These are phyloP conservation scores for Coccomyxa sp. DNA, from an alignment of 139 green algal genomes.

Conservation along the genomic window DNA sequence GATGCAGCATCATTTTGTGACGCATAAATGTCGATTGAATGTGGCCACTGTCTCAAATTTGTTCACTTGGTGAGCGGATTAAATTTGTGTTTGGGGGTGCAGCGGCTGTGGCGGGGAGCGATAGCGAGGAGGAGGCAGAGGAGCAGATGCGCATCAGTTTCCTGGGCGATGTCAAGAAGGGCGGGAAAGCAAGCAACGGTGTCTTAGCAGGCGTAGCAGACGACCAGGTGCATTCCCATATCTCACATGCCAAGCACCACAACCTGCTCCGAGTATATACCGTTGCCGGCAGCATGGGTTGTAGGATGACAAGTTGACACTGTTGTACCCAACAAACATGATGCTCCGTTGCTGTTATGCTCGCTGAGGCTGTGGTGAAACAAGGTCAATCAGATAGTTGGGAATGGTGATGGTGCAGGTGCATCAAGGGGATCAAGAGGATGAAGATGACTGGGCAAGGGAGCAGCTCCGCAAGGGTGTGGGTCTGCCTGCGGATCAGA, in stretches of 20 bases:
- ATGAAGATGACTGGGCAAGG: slow-evolving; percentile 49
- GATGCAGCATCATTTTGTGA: no score
- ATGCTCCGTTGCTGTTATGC: no score
- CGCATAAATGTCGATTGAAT: no score
- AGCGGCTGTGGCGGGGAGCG: slow-evolving; percentile 12
- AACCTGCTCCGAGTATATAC: no score
- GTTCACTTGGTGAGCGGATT: no score
- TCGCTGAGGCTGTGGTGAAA: no score
- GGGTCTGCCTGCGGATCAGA: not conserved
- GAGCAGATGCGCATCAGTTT: slow-evolving; percentile 59
- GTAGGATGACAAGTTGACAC: no score
- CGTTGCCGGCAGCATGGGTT: no score
- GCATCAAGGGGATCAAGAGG: slow-evolving; percentile 47
- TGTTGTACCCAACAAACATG: no score
- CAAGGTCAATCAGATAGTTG: no score
- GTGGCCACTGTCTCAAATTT: no score
- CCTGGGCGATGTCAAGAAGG: slow-evolving; percentile 19
- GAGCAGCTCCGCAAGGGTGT: slow-evolving; percentile 69
- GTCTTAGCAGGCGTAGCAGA: slow-evolving; percentile 14
- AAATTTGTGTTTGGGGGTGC: not conserved
- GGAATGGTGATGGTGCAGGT: not conserved
- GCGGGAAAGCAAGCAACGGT: not conserved
- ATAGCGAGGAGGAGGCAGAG: slow-evolving; percentile 44
- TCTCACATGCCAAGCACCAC: no score
- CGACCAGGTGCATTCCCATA: not conserved